A percentile compares a stretch with the other conserved stretches of the same genome.
Evolutionary conservation across 2,329 filamentous ascomycete species (phyloP).

Genomic region (Fusarium penzigii): DNA sequence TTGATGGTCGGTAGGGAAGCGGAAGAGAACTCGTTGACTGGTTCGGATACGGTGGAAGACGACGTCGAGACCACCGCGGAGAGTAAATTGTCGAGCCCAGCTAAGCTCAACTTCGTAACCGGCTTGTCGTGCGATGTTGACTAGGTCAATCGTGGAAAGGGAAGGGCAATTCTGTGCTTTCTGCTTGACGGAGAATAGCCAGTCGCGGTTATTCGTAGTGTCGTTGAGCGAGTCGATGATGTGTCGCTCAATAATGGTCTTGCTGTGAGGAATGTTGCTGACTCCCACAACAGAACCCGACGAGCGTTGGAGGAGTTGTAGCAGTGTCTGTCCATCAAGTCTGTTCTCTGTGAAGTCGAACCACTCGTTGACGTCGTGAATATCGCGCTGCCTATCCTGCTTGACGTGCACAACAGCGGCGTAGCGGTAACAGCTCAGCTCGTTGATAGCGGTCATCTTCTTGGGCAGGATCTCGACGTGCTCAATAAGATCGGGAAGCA

Average conservation of each 20-base stretch:
- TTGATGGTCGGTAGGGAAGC: slow-evolving; percentile 24
- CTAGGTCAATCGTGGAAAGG: slow-evolving; percentile 18
- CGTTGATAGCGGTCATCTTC: slow-evolving; percentile 30
- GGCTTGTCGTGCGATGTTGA: slow-evolving; percentile 26
- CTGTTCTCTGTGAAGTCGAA: slow-evolving; percentile 17
- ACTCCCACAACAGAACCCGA: slow-evolving; percentile 10
- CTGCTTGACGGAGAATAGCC: slow-evolving; percentile 5
- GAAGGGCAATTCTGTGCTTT: slow-evolving; percentile 7
- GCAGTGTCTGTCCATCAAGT: slow-evolving; percentile 9
- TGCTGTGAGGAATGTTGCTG: slow-evolving; percentile 33
- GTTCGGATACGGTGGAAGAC: slow-evolving; percentile 38
- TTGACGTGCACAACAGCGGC: slow-evolving; percentile 26
- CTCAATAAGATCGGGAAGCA: slow-evolving; percentile 11
- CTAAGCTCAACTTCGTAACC: slow-evolving; percentile 49
- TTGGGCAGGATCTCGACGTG: slow-evolving; percentile 34
- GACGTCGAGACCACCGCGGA: slow-evolving; percentile 28
- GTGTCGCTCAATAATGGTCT: slow-evolving; percentile 27
- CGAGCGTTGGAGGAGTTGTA: slow-evolving; percentile 6
- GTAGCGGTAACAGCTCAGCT: slow-evolving; percentile 32
- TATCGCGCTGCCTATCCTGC: background rate
- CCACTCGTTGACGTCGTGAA: slow-evolving; percentile 19
- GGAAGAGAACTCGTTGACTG: slow-evolving; percentile 15
- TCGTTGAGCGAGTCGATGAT: slow-evolving; percentile 8
- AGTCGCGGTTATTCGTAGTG: background rate
- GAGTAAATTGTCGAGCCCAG: slow-evolving; percentile 42